Evolutionary conservation across 2,329 filamentous ascomycete genomes (phyloP).

Genomic region (Diatrype stigma): DNA sequence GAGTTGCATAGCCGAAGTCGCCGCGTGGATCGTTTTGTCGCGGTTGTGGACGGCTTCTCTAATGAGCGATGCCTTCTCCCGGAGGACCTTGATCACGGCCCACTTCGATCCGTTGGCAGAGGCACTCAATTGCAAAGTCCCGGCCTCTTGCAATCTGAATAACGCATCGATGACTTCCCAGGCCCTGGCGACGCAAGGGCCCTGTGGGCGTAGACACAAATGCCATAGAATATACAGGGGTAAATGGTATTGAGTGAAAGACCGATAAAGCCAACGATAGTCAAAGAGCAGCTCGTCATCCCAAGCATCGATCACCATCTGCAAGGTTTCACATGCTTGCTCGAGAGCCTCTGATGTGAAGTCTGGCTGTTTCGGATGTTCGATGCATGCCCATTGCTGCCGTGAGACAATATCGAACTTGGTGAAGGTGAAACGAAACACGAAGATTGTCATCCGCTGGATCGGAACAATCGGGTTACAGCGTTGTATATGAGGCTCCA

Average conservation of each 20-base stretch:
- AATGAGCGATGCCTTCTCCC: not conserved
- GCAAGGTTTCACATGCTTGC: not conserved
- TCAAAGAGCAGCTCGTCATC: slow-evolving; percentile 2
- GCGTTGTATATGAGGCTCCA: slow-evolving; percentile 2
- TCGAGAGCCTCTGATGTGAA: not conserved
- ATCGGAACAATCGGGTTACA: slow-evolving; percentile 13
- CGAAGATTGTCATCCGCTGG: slow-evolving; percentile 4
- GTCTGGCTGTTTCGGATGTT: not conserved
- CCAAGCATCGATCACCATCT: not conserved
- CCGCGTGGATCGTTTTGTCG: not conserved
- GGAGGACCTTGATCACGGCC: not conserved
- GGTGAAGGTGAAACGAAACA: slow-evolving; percentile 1
- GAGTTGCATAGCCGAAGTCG: not conserved
- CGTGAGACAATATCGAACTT: slow-evolving; percentile 10
- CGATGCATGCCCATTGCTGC: slow-evolving; percentile 6
- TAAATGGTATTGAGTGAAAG: slow-evolving; percentile 10
- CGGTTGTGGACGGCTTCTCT: not conserved
- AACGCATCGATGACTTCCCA: not conserved
- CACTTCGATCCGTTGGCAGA: not conserved
- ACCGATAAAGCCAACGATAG: slow-evolving; percentile 2
- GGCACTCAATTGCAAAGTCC: not conserved
- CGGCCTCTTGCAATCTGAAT: not conserved
- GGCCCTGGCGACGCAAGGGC: not conserved
- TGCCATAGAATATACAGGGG: slow-evolving; percentile 10
- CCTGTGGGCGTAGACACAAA: slow-evolving; percentile 8